Base-by-base conservation (phyloP, 2,329 filamentous ascomycete species). In the Orbilia brochopaga region DNA sequence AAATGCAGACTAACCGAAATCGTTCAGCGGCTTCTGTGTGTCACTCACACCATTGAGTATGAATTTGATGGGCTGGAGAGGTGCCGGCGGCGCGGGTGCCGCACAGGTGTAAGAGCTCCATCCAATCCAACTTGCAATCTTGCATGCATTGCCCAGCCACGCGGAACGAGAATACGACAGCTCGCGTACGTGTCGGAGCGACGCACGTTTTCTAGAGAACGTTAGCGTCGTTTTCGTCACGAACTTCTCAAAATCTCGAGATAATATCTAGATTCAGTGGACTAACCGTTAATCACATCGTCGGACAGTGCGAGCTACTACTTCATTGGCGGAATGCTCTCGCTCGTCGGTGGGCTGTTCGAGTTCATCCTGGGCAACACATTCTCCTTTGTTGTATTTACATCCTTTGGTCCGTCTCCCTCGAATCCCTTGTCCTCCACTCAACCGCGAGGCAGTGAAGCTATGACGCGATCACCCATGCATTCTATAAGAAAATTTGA, bases 331-430 rank as follows among this genome's bases (percentile, higher is more conserved):
- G 85, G 85, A 1, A 75, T 85, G 6, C 80, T 86, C 60, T 81
- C 85, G 79, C 76, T 83, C 15, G 74, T 85, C 23, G 82, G 82
- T 0, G 83, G 83, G 19, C 75, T 86, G 0, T 79, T 86, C 40
- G 85, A 87, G 76, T 86, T 83, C 76, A 78, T 86, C 61, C 79
- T 86, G 0, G 85, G 85, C 40, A 86, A 86, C 76, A 87, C 84
- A 2, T 87, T 87, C 74, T 81, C 85, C 0, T 84, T 82, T 53
- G 82, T 85, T 40, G 85, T 87, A 27, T 87, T 87, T 77, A 80
- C 79, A 61, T 79, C 81, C 15, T 84, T 82, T 73, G 83, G 84
- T 73, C 80, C 78, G 54, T 67, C 7, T 4, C 19, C 46, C 46
- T 74, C 8, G 27, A 32, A 8, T 67, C 23, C 13, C 8, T 10